These are phyloP conservation scores for Ustilago esculenta DNA, from an alignment of 1,284 basidiomycete genomes.

Conservation along the genomic window DNA sequence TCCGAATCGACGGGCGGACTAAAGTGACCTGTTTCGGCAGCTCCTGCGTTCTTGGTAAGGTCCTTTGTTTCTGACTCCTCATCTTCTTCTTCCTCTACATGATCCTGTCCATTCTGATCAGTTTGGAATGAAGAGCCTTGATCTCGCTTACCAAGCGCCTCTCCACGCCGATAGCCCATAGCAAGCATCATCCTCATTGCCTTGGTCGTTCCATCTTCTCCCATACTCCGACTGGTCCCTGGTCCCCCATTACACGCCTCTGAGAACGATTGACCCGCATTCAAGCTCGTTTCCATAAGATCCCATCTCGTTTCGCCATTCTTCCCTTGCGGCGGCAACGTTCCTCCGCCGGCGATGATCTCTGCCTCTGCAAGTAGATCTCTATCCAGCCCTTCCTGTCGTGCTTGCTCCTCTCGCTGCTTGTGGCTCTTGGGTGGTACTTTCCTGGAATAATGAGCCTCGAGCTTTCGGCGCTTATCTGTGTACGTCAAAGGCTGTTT, in stretches of 20 bases:
- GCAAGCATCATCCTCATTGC: conserved; percentile 57
- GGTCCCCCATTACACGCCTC: no score
- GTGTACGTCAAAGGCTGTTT: conserved; percentile 34
- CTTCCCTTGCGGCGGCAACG: conserved; percentile 20
- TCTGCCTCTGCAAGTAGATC: conserved; percentile 46
- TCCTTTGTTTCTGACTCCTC: not conserved
- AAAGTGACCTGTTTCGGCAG: not conserved
- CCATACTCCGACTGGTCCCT: not conserved
- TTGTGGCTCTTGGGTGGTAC: conserved; percentile 6
- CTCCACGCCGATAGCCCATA: conserved; percentile 49
- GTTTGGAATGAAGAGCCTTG: no score
- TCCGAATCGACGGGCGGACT: conserved; percentile 5
- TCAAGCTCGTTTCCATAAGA: conserved; percentile 1
- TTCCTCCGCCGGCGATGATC: conserved; percentile 41
- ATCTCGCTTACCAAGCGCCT: conserved; percentile 36
- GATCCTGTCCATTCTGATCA: no score
- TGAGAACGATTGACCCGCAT: not conserved
- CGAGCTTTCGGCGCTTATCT: conserved; percentile 23
- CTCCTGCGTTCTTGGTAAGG: not conserved
- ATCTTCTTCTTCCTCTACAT: conserved; percentile 19
- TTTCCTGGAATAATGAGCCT: conserved; percentile 13
- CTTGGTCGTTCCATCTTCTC: conserved; percentile 26
- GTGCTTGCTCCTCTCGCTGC: conserved; percentile 28
- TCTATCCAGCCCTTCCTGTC: conserved; percentile 34
- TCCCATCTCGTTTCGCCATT: conserved; percentile 28